Base-by-base conservation (phyloP, 1,284 basidiomycete species). In the Cutaneotrichosporon sp. region DNA sequence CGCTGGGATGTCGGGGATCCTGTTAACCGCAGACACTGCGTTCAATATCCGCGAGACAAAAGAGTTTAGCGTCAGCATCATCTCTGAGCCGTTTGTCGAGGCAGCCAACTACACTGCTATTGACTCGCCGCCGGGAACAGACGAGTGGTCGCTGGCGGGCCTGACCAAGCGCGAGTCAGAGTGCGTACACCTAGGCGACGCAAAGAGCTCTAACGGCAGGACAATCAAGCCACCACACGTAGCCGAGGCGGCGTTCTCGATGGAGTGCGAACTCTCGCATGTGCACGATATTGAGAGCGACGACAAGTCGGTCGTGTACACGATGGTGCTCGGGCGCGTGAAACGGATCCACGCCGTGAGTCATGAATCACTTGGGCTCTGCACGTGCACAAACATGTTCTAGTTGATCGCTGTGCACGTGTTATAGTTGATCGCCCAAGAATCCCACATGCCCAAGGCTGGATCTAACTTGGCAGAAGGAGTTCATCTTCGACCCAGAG, bases 91-190 rank as follows among this genome's bases (percentile, higher is more conserved):
- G 0, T 86, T 87, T 66, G 74, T 84, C 40, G 84, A 87, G 66
- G 84, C 86, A 2, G 82, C 84, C 5, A 89, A 89, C 68, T 78
- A 79, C 53, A 81, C 83, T 8, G 78, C 83, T 8, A 78, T 86
- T 38, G 83, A 88, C 59, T 78, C 84, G 8, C 86, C 87, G 9
- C 76, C 77, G 7, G 78, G 81, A 9, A 77, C 83, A 3, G 80
- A 84, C 65, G 86, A 90, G 70, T 90, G 86, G 86, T 72, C 79
- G 22, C 72, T 89, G 47, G 81, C 83, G 54, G 88, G 88, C 2
- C 72, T 90, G 52, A 88, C 84, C 8, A 80, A 77, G 64, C 54
- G 69, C 77, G 75, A 56, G 67, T 79, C 49, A 80, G 83, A 67
- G 85, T 87, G 69, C 72, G 82, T 77, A 20, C 8, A 21, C 15